These are phyloP conservation scores for Cercospora nicotianae DNA, from an alignment of 2,329 filamentous ascomycete genomes.

Conservation along the genomic window DNA sequence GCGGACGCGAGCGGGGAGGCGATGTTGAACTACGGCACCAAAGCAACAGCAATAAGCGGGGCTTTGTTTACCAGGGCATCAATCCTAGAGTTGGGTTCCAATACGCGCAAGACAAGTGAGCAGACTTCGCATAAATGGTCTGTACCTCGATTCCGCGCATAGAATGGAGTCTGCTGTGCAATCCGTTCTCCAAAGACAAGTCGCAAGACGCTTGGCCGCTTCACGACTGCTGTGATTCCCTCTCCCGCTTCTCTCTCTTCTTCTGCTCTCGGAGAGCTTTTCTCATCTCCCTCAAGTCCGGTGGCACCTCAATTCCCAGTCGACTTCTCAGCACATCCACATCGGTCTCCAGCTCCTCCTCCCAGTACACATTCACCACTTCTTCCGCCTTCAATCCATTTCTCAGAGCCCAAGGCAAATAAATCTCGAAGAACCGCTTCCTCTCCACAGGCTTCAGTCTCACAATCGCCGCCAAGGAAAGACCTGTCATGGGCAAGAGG, in stretches of 20 bases:
- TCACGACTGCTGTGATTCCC: neutral
- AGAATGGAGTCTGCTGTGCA: neutral
- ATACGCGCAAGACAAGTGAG: neutral
- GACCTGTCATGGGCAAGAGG: slow-evolving; percentile 87
- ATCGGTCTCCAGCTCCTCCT: slow-evolving; percentile 84
- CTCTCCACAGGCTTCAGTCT: slow-evolving; percentile 64
- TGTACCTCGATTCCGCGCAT: no score
- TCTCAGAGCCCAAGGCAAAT: slow-evolving; percentile 85
- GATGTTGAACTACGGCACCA: no score
- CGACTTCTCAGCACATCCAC: slow-evolving; percentile 71
- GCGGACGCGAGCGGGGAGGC: no score
- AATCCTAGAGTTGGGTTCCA: no score
- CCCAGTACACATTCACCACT: slow-evolving; percentile 96
- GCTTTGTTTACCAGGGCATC: no score
- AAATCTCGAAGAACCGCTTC: slow-evolving; percentile 68
- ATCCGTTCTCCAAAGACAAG: neutral
- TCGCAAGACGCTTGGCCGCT: no score
- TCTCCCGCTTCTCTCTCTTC: slow-evolving; percentile 61
- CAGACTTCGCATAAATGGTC: neutral
- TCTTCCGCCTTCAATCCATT: slow-evolving; percentile 77
- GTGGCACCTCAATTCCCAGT: slow-evolving; percentile 82
- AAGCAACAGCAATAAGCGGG: no score
- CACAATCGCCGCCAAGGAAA: slow-evolving; percentile 73
- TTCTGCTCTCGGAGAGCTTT: slow-evolving; percentile 68
- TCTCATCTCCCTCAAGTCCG: slow-evolving; percentile 77